These are phyloP conservation scores for Pleodorina starrii DNA, from an alignment of 139 green algal species.

Conservation along the genomic window DNA sequence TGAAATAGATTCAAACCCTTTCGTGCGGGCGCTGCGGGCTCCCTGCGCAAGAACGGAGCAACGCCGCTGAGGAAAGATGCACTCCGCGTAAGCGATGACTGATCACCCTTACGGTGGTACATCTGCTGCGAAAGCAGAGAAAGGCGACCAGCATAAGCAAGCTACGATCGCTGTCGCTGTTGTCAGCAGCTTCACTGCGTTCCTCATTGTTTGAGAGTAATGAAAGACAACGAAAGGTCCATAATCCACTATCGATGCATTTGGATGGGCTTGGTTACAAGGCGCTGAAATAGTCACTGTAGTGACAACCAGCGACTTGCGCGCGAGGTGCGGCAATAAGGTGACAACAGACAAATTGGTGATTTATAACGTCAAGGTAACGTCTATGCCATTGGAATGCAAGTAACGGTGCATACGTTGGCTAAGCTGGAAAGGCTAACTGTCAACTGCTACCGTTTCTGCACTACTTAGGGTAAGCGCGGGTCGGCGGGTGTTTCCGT, in stretches of 20 bases:
- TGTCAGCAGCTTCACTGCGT: not conserved
- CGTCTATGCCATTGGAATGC: no score
- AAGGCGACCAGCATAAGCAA: not conserved
- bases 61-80: not conserved
- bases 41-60: not conserved
- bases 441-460: no score
- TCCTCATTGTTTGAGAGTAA: not conserved
- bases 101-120: not conserved
- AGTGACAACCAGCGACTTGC: no score
- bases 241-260: not conserved
- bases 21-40: not conserved
- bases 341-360: no score
- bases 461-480: no score
- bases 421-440: no score
- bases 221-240: not conserved
- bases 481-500: no score
- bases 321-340: no score
- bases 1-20: conserved; percentile 24
- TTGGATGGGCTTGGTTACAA: not conserved
- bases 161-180: conserved; percentile 4
- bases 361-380: no score
- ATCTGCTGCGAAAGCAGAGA: not conserved
- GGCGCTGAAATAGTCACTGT: no score
- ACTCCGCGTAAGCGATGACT: not conserved
- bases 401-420: no score